phyloP scores from a whole-genome alignment of 441 rosid genomes.

The Euphorbia schlechtendalii region DNA sequence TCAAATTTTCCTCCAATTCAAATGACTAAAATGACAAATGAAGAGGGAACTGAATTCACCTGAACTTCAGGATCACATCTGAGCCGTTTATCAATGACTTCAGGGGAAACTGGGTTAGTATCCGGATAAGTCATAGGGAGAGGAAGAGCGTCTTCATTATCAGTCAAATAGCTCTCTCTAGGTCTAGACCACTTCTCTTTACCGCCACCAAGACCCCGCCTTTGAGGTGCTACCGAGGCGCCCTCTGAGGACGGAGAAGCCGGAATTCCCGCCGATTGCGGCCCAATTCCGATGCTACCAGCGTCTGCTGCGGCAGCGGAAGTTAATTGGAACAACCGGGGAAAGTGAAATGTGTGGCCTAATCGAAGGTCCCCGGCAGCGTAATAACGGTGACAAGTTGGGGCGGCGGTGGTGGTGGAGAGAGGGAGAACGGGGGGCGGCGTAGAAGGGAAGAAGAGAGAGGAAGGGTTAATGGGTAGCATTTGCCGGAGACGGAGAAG shows the following conservation, averaged over 20 bases:
- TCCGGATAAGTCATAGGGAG: constrained; percentile 92
- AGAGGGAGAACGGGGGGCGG: constrained; percentile 26
- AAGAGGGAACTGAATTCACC: constrained; percentile 7
- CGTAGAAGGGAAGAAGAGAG: constrained; percentile 33
- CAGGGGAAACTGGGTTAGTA: constrained; percentile 64
- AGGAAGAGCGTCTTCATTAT: constrained; percentile 68
- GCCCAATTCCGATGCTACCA: constrained; percentile 37
- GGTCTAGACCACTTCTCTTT: constrained; percentile 73
- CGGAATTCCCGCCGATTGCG: constrained; percentile 31
- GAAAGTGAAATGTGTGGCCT: constrained; percentile 27
- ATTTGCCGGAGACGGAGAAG: constrained; percentile 22
- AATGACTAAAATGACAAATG: not conserved
- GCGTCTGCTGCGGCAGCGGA: constrained; percentile 31
- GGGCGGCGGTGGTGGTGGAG: constrained; percentile 13
- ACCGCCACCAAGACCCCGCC: constrained; percentile 38
- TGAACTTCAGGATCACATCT: constrained; percentile 53
- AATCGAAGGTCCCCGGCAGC: constrained; percentile 45
- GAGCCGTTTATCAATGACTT: constrained; percentile 63
- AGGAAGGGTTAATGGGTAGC: constrained; percentile 44
- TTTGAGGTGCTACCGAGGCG: constrained; percentile 5
- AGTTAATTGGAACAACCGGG: constrained; percentile 35
- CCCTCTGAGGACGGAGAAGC: not conserved
- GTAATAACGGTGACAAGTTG: constrained; percentile 41
- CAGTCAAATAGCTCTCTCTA: constrained; percentile 66
- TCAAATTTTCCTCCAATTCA: no score